Conservation (phyloP, 257 asterid species). For the Handroanthus guayacan region DNA sequence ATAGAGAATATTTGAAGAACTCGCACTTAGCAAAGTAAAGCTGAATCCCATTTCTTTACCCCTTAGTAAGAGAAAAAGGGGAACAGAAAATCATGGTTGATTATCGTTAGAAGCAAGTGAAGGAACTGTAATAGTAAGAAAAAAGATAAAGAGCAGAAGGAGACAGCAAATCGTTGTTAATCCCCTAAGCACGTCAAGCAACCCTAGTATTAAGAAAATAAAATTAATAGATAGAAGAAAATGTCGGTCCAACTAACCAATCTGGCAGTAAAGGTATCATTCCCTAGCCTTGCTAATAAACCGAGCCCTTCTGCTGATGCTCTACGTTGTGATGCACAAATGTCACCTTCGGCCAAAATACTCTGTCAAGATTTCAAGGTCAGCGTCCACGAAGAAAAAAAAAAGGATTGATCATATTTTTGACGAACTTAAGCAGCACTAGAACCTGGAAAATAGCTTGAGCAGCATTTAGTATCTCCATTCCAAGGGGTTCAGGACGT, state of each 20-base stretch:
- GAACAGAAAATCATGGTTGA: conserved; percentile 2
- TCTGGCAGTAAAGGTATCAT: conserved; percentile 93
- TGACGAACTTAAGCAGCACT: conserved; percentile 30
- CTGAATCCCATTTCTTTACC: conserved; percentile 2
- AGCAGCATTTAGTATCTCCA: conserved; percentile 79
- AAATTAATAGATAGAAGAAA: conserved; percentile 29
- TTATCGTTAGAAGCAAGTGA: conserved; percentile 22
- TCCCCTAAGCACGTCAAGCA: conserved; percentile 18
- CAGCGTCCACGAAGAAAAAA: conserved; percentile 34
- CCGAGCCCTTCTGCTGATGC: conserved; percentile 99
- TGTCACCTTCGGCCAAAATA: conserved; percentile 94
- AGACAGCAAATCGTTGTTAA: neutral
- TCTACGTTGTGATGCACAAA: conserved; percentile 94
- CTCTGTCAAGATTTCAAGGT: conserved; percentile 59
- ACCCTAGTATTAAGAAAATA: conserved; percentile 21
- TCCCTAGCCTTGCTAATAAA: conserved; percentile 94
- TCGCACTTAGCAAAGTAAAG: conserved; percentile 23
- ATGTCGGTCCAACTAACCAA: conserved; percentile 64
- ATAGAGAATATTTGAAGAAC: conserved; percentile 17
- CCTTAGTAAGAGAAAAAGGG: conserved; percentile 16
- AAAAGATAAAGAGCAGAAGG: neutral
- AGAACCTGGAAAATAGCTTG: conserved; percentile 95
- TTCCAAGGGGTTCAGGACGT: conserved; percentile 85
- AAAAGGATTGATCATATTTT: conserved; percentile 22
- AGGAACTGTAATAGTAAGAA: neutral